Base-by-base conservation (phyloP, 345 rosid species). In the Eucalyptus regnans region DNA sequence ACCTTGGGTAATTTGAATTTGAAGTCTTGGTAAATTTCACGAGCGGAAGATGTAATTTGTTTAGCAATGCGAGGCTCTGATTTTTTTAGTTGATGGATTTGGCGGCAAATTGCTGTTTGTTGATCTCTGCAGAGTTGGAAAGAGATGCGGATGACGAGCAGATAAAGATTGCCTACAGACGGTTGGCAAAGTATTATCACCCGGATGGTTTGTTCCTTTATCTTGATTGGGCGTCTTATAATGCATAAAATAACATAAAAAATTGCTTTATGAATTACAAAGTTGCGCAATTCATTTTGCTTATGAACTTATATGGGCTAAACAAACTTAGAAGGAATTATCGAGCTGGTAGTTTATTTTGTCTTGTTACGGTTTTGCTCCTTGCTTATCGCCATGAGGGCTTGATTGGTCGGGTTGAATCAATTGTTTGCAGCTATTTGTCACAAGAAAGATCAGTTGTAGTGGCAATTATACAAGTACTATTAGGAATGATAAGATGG, bases 141-240 rank as follows among this genome's bases (percentile, higher is more conserved):
- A 91, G 96, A 90, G 94, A 93, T 92, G 99, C 97, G 50, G 98
- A 93, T 88, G 99, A 95, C 33, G 98, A 96, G 87, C 93, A 96
- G 93, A 95, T 98, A 87, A 98, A 98, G 93, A 86, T 94, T 50
- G 98, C 99, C 6, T 98, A 96, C 87, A 93, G 99, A 92, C 92
- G 99, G 87, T 92, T 96, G 93, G 99, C 99, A 87, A 98, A 97
- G 86, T 96, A 90, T 90, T 98, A 95, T 91, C 99, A 98, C 90
- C 99, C 99, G 2, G 99, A 98, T 94, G 99, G 99, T 97, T 93
- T 85, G 93, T 88, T 87, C 64, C 88, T 66, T 81, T 44, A 33
- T 64, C 89, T 66, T n/a, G 84, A 46, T 41, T 12, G 84, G 66
- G 56, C 18, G 9, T 44, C 46, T 49, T 41, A 87, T 46, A 49